Evolutionary conservation across 2,329 filamentous ascomycete species (phyloP), one percentile per base, ranked within the genome.

Genomic region (Rutstroemia sp.): DNA sequence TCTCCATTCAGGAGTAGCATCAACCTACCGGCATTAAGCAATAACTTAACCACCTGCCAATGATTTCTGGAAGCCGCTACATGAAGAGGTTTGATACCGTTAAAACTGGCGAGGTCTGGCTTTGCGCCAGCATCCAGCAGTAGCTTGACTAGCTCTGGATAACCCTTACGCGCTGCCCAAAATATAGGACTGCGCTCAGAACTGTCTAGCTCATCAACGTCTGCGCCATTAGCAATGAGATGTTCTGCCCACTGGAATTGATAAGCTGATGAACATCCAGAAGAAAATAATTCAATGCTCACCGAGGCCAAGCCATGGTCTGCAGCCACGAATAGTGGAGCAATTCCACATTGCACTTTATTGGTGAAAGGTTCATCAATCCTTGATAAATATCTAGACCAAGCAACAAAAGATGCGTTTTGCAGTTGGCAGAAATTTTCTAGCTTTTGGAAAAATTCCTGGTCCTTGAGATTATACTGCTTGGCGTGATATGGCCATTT

Each of bases 11-110:
- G 6, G 5, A 16, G 27, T n/a, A 23, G 18, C 10, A 9, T 25
- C 7, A 25, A 21, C 42, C 16, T 27, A 10, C 73, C 73, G 21
- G 71, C 70, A 7, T 67, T 58, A 4, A 76, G 57, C 3, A 75
- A 60, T 1, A 64, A 53, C 16, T 53, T 58, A 4, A 72, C 63
- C 30, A 66, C 67, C 5, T 59, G 59, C 4, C 58, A 51, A 54
- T 70, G 66, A 39, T 72, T 72, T 8, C 59, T 63, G 4, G 5
- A 57, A 2, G 71, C 71, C 5, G 73, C 72, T 23, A 58, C 6
- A 52, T 75, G 70, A 1, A 76, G 57, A 5, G 74, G 70, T n/a
- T 60, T 71, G 0, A 63, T 45, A 0, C 73, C 72, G 18, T 54
- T 2, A 6, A 45, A 51, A 1, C 69, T 61, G 0, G 51, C 14